Evolutionary conservation across 768 basidiomycete species (phyloP).

Genomic region (Trametes cubensis): DNA sequence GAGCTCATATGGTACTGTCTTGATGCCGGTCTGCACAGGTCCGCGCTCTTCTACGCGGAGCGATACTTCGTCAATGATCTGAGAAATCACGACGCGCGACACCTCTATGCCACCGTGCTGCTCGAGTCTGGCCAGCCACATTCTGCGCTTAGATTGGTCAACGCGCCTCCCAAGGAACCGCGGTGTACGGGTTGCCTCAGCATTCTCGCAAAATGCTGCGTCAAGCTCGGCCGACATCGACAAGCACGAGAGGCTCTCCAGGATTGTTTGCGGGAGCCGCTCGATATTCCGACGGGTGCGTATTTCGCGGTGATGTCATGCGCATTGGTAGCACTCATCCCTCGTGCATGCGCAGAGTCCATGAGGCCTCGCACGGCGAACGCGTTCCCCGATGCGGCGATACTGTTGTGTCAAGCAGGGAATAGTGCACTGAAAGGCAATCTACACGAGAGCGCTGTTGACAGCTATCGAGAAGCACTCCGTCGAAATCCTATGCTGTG

Average conservation of each 20-base stretch:
- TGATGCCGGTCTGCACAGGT: constrained; percentile 74
- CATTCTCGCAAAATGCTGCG: constrained; percentile 78
- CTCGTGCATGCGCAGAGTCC: constrained; percentile 46
- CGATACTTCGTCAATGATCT: constrained; percentile 74
- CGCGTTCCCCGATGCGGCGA: constrained; percentile 71
- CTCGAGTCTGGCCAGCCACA: constrained; percentile 70
- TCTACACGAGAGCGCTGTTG: constrained; percentile 69
- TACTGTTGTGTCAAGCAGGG: constrained; percentile 77
- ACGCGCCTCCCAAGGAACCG: constrained; percentile 53
- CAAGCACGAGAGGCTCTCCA: constrained; percentile 77
- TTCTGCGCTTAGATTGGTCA: constrained; percentile 74
- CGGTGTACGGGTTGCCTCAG: constrained; percentile 77
- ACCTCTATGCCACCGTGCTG: constrained; percentile 81
- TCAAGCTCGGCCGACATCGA: constrained; percentile 69
- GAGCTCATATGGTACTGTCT: constrained; percentile 82
- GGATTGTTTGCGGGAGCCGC: constrained; percentile 54
- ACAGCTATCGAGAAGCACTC: constrained; percentile 73
- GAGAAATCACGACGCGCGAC: constrained; percentile 76
- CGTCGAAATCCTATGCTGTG: constrained; percentile 77
- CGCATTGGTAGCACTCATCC: constrained; percentile 13
- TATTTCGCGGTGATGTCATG: constrained; percentile 25
- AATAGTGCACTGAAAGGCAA: constrained; percentile 78
- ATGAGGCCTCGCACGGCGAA: constrained; percentile 55
- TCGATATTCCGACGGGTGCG: constrained; percentile 61
- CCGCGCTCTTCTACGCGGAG: constrained; percentile 90